A percentile compares a stretch with the other conserved stretches of the same genome.
Evolutionary conservation across 495 filamentous ascomycete species (phyloP).

Genomic region (Parmelia sp.): DNA sequence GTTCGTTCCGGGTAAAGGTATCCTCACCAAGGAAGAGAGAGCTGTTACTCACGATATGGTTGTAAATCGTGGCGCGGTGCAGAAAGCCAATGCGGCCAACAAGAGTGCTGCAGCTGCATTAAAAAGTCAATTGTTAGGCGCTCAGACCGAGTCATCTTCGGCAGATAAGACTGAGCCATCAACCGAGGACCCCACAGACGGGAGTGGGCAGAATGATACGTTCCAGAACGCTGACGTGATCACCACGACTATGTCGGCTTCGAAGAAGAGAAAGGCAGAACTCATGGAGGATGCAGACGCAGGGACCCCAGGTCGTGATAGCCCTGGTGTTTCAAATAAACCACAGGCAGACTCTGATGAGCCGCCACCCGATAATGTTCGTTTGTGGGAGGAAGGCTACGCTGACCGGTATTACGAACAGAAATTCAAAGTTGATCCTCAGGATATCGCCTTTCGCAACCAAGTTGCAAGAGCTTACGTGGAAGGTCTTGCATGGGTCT

Average conservation of each 20-base stretch:
- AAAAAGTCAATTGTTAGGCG: conserved; percentile 69
- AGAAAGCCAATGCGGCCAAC: conserved; percentile 78
- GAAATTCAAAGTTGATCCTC: conserved; percentile 83
- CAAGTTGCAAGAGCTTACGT: conserved; percentile 90
- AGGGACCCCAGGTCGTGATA: conserved; percentile 53
- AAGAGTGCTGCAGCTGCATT: conserved; percentile 88
- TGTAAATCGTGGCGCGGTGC: conserved; percentile 66
- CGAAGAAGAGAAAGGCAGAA: conserved; percentile 59
- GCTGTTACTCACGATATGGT: conserved; percentile 82
- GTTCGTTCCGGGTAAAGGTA: conserved; percentile 52
- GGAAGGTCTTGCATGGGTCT: conserved; percentile 97
- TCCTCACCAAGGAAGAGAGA: conserved; percentile 54
- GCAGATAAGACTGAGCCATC: conserved; percentile 20
- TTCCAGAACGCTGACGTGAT: conserved; percentile 14
- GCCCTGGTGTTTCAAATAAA: conserved; percentile 40
- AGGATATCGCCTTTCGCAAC: conserved; percentile 79
- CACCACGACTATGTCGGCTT: conserved; percentile 39
- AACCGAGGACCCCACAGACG: conserved; percentile 2
- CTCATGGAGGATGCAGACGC: conserved; percentile 52
- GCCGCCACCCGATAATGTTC: conserved; percentile 68
- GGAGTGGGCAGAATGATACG: conserved; percentile 25
- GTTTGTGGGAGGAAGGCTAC: conserved; percentile 93
- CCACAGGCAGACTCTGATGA: conserved; percentile 45
- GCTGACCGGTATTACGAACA: conserved; percentile 94
- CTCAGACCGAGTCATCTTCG: conserved; percentile 9